Base-by-base conservation (phyloP, 148 eudicot species). In the Gaultheria prostrata region DNA sequence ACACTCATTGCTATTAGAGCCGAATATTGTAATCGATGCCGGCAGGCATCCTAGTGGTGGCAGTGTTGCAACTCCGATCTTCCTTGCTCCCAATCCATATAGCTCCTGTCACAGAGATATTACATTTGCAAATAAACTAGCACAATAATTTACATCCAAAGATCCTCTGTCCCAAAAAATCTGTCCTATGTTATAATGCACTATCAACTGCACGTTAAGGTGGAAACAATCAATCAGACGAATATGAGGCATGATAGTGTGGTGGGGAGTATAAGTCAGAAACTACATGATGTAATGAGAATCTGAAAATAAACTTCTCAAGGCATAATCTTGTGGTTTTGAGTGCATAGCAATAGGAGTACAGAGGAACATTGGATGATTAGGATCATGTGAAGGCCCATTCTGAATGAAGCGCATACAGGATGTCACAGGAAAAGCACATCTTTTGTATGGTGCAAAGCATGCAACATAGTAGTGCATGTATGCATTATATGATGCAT, bases 41-140 rank as follows among this genome's bases (percentile, higher is more conserved):
- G 95, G 95, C 56, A 91, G 79, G 82, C 95, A 92, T 79, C 95
- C 95, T 20, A 91, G 53, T 0, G 95, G 95, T 17, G 95, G 93
- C 84, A 92, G 84, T 3, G 93, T 88, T 18, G 93, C 84, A 14
- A 91, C 95, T 43, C 95, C 95, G 6, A 92, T 85, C 85, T 87
- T 92, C 54, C 93, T 87, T 51, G 93, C 95, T 87, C 95, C 95
- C 49, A 89, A 69, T 82, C 86, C 81, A 71, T 92, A 92, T 76
- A 92, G 75, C 65, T 87, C 89, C 95, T 92, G 91, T 77, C 8
- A 30, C 56, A 26, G 67, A 75, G 67, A 51, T 85, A 33, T 59
- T 26, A 63, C 49, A 24, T 8, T 49, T 78, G 78, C 21, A 33
- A 39, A 7, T 11, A 28, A 9, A 75, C 3, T 39, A 75, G 1